Evolutionary conservation across 2,329 filamentous ascomycete genomes (phyloP).

Genomic region (Coniochaeta ligniaria): DNA sequence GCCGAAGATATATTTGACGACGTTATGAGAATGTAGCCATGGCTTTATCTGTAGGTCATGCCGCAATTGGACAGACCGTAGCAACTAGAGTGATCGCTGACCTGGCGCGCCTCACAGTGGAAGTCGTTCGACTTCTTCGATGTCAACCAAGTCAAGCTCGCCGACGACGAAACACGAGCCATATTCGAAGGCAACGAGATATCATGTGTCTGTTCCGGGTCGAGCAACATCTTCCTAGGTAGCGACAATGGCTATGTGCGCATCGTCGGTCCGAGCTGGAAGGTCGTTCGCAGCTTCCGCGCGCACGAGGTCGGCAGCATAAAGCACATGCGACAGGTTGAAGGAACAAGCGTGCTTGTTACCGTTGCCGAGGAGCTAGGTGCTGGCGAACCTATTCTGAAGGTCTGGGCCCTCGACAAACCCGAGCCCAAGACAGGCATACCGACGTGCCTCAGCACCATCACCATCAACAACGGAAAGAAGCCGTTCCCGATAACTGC

Average conservation of each 20-base stretch:
- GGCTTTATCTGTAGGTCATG: not conserved
- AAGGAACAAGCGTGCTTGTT: slow-evolving; percentile 77
- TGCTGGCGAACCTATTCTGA: slow-evolving; percentile 71
- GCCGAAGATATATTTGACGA: not conserved
- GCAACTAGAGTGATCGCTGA: not conserved
- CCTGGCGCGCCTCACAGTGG: slow-evolving; percentile 55
- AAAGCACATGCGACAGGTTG: slow-evolving; percentile 87
- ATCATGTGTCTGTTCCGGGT: slow-evolving; percentile 77
- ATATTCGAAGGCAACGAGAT: slow-evolving; percentile 80
- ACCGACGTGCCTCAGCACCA: slow-evolving; percentile 79
- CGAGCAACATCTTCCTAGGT: slow-evolving; percentile 83
- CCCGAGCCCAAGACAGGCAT: slow-evolving; percentile 87
- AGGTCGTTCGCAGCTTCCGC: slow-evolving; percentile 77
- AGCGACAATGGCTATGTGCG: slow-evolving; percentile 79
- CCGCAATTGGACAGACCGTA: not conserved
- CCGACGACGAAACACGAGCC: slow-evolving; percentile 69
- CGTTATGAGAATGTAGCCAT: not conserved
- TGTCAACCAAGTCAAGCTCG: slow-evolving; percentile 73
- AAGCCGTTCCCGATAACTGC: slow-evolving; percentile 89
- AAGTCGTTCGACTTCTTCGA: slow-evolving; percentile 99
- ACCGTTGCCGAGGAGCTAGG: slow-evolving; percentile 84
- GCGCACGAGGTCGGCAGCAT: slow-evolving; percentile 76
- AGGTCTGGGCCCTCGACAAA: slow-evolving; percentile 97
- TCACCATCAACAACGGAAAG: slow-evolving; percentile 81
- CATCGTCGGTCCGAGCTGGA: slow-evolving; percentile 82